Evolutionary conservation across 1,139 yeast species (phyloP).

Genomic region (Yamadazyma pseudoaaseri): DNA sequence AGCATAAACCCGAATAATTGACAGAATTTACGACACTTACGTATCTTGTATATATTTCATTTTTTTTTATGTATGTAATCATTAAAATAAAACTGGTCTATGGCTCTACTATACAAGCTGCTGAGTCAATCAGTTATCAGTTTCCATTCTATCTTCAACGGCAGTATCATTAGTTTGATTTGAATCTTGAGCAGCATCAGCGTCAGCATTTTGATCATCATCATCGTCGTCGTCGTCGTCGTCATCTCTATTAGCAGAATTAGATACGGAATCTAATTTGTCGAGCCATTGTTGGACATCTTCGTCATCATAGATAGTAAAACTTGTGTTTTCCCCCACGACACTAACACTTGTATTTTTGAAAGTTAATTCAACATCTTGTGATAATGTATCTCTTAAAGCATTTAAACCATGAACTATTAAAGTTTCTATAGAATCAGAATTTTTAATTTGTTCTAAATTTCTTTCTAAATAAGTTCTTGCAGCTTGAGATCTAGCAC

Average conservation of each 20-base stretch:
- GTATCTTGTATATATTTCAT: slow-evolving; percentile 1
- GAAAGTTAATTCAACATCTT: slow-evolving; percentile 84
- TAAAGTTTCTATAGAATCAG: slow-evolving; percentile 66
- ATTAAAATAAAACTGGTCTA: slow-evolving; percentile 2
- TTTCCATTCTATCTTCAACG: slow-evolving; percentile 54
- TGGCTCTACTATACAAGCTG: slow-evolving; percentile 5
- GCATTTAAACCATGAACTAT: slow-evolving; percentile 89
- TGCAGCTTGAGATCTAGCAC: slow-evolving; percentile 98
- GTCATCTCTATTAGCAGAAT: slow-evolving; percentile 45
- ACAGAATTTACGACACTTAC: too few species aligned
- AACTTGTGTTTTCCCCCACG: slow-evolving; percentile 77
- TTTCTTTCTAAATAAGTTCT: slow-evolving; percentile 91
- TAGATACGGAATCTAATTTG: slow-evolving; percentile 59
- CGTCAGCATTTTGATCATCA: slow-evolving; percentile 15
- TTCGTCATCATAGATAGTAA: slow-evolving; percentile 82
- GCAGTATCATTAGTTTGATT: slow-evolving; percentile 18
- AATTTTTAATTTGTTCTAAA: slow-evolving; percentile 60
- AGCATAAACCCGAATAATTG: slow-evolving; percentile 7
- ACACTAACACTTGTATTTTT: slow-evolving; percentile 88
- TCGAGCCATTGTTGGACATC: slow-evolving; percentile 80
- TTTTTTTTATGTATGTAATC: slow-evolving; percentile 2
- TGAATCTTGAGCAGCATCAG: slow-evolving; percentile 19
- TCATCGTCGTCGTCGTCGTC: slow-evolving; percentile 39
- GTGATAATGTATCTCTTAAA: slow-evolving; percentile 88
- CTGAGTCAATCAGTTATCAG: slow-evolving; percentile 35